Evolutionary conservation across 768 basidiomycete genomes (phyloP), one percentile per base, ranked within the genome.

Genomic region (Sistotremastrum niveocremeum): DNA sequence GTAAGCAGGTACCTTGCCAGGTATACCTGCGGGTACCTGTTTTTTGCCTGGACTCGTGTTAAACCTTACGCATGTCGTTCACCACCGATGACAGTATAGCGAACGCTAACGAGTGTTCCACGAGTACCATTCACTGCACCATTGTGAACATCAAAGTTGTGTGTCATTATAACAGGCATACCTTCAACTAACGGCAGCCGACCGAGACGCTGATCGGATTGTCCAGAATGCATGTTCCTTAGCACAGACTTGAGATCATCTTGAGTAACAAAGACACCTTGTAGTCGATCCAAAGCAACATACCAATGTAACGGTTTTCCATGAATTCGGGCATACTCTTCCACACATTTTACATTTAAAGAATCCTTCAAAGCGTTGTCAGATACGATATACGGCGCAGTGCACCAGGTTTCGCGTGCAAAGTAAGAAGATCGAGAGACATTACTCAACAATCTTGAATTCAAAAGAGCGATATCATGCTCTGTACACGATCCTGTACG

Each of bases 91-190:
- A n/a, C n/a, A n/a, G n/a, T n/a, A n/a, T n/a, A n/a, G n/a, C n/a
- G n/a, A n/a, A n/a, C n/a, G n/a, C n/a, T n/a, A n/a, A n/a, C n/a
- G 0, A 66, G 10, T 3, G 34, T 57, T 0, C 65, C 65, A 0
- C 39, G 42, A n/a, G 52, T 52, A 0, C 67, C 68, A 52, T 69
- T 69, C 0, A 68, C 62, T 32, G 68, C 46, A 0, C 68, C 67
- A 5, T 54, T 53, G 28, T 57, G 45, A 0, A 70, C 59, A 41
- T 69, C 66, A 47, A 57, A 67, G 42, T 69, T 71, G n/a, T 62
- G 56, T 0, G 54, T 45, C 0, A 70, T 48, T 41, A 68, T 56
- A 0, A 70, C 62, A 0, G 65, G 66, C 66, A 70, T 69, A 0
- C 67, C 68, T 4, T 62, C 54, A 0, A 60, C 62, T 0, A 71